Conservation (phyloP, 2,329 filamentous ascomycete species). For the Xylariaceae sp. region DNA sequence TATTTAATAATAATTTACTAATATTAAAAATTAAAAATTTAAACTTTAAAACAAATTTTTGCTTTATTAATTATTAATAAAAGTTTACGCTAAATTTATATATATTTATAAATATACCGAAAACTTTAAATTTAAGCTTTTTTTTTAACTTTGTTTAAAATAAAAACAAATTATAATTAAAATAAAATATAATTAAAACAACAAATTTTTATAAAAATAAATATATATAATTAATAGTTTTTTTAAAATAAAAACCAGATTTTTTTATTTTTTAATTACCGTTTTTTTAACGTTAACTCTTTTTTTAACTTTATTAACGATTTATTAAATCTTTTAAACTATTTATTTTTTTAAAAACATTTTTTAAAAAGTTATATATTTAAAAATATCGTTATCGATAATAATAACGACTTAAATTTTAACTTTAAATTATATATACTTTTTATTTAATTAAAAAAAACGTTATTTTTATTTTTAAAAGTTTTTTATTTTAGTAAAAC, state of each 20-base stretch:
- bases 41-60: no score
- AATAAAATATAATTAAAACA: background rate
- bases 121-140: background rate
- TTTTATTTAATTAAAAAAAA: background rate
- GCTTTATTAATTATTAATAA: no score
- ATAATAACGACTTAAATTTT: background rate
- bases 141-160: background rate
- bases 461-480: background rate
- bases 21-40: background rate
- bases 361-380: background rate
- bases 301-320: background rate
- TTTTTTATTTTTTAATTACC: background rate
- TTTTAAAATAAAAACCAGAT: no score
- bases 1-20: background rate
- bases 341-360: background rate
- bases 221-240: no score
- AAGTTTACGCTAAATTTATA: no score
- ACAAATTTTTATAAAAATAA: background rate
- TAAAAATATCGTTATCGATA: background rate
- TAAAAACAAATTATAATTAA: background rate
- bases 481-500: background rate
- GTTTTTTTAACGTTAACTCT: background rate
- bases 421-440: background rate
- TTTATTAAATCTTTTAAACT: background rate
- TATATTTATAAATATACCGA: background rate